Evolutionary conservation across 768 basidiomycete genomes (phyloP), one percentile per base, ranked within the genome.

Genomic region (Coprinopsis sp.): DNA sequence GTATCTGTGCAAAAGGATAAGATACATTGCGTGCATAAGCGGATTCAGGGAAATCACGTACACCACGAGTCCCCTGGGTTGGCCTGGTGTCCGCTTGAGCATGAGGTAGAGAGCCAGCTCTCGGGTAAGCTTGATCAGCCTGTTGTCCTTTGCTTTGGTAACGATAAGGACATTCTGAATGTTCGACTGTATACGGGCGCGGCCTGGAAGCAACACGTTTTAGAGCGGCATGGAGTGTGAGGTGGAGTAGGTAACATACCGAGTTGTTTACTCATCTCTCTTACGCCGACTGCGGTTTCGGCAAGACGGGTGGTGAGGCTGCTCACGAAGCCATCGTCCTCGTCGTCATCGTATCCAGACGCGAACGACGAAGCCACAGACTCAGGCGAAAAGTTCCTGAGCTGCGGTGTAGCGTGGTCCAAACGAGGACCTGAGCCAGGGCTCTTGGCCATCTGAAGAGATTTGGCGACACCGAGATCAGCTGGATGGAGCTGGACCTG

Each of bases 241-340:
- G 28, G 39, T 44, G 33, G n/a, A 40, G 3, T 27, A 19, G 5
- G 23, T 42, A 23, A 69, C 76, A 59, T 56, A 91, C 95, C 96
- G 14, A 99, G 83, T 64, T 95, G 91, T 65, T 95, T 95, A 79
- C 92, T 95, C 92, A 97, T 94, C 68, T 99, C 96, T 38, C 96
- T 78, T 10, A 99, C 96, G 30, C 92, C 88, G 11, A 92, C 90
- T 14, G 96, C 96, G 16, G 96, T 99, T 69, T 95, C 95, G 6
- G 95, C 96, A 12, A 99, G 75, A 55, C 93, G 91, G 60, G 79
- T 85, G 5, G 96, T 98, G 57, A 98, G 66, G 61, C 84, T 94
- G 33, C 79, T 77, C 1, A 77, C 78, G 51, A 79, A 81, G 36
- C 82, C 84, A 19, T 88, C 83, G 23, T 85, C 82, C 24, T 81